These are phyloP conservation scores for Aspergillus fischeri DNA, from an alignment of 2,329 filamentous ascomycete genomes.

Conservation along the genomic window DNA sequence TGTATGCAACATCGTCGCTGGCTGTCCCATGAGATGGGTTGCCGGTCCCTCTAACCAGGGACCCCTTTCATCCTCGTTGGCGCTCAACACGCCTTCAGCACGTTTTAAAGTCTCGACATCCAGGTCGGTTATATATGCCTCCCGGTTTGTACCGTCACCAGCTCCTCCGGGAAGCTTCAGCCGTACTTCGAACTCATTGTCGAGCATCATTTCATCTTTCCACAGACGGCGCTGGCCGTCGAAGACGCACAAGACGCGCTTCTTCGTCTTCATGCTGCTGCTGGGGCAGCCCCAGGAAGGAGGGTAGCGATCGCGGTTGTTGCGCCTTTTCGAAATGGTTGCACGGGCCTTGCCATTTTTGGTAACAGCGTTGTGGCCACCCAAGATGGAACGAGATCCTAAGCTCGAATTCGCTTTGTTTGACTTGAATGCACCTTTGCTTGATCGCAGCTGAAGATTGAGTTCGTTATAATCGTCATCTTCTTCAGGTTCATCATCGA, in stretches of 20 bases:
- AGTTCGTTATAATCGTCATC: conserved; percentile 53
- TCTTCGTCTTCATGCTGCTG: conserved; percentile 97
- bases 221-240: conserved; percentile 82
- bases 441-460: conserved; percentile 39
- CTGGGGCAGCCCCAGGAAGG: conserved; percentile 88
- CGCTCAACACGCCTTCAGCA: conserved; percentile 75
- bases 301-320: conserved; percentile 90
- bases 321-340: conserved; percentile 62
- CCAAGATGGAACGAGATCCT: conserved; percentile 49
- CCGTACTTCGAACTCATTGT: conserved; percentile 89
- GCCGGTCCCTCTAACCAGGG: conserved; percentile 57
- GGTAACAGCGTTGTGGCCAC: conserved; percentile 41
- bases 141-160: conserved; percentile 76
- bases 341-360: conserved; percentile 69
- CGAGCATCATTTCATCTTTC: conserved; percentile 99
- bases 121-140: conserved; percentile 84
- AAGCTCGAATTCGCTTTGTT: conserved; percentile 50
- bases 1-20: conserved; percentile 29
- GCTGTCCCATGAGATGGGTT: conserved; percentile 31
- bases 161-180: conserved; percentile 71
- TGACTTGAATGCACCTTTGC: conserved; percentile 45
- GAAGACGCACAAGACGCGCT: conserved; percentile 89
- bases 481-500: conserved; percentile 51
- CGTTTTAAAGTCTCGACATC: conserved; percentile 86
- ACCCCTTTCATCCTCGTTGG: conserved; percentile 83